Evolutionary conservation across 352 stramenopile genomes (phyloP).

Genomic region (Pythium insidiosum): DNA sequence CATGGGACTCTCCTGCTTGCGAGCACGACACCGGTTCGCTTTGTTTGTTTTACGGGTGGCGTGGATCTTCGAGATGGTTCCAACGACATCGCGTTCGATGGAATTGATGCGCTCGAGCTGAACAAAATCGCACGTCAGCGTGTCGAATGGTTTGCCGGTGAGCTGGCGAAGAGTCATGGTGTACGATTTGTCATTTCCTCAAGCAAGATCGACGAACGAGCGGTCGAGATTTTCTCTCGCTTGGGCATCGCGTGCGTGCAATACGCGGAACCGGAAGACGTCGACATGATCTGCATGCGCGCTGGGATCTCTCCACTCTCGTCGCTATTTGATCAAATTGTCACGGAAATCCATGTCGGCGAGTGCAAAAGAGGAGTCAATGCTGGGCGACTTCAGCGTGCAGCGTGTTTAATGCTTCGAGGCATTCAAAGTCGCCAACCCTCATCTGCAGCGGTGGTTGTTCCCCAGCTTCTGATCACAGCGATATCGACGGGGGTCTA

Average conservation of each 20-base stretch:
- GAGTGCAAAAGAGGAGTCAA: slow-evolving; percentile 19
- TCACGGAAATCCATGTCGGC: slow-evolving; percentile 22
- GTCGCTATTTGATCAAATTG: slow-evolving; percentile 45
- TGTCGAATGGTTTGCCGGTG: background rate
- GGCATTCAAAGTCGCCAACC: background rate
- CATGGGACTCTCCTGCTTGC: slow-evolving; percentile 9
- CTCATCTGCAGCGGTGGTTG: background rate
- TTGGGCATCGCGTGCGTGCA: slow-evolving; percentile 53
- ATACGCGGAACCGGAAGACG: slow-evolving; percentile 40
- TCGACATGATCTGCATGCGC: slow-evolving; percentile 28
- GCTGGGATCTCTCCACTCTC: slow-evolving; percentile 30
- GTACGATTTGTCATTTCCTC: slow-evolving; percentile 42
- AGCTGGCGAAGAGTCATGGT: slow-evolving; percentile 10
- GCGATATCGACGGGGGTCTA: slow-evolving; percentile 49
- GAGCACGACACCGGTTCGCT: slow-evolving; percentile 4
- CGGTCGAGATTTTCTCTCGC: slow-evolving; percentile 32
- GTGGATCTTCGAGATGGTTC: slow-evolving; percentile 24
- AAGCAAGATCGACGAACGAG: slow-evolving; percentile 29
- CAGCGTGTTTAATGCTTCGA: slow-evolving; percentile 27
- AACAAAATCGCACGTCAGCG: slow-evolving; percentile 13
- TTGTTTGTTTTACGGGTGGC: slow-evolving; percentile 35
- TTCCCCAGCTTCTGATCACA: slow-evolving; percentile 52
- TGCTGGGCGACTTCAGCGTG: slow-evolving; percentile 29
- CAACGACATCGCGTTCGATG: slow-evolving; percentile 21
- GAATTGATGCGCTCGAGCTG: slow-evolving; percentile 23